Conservation (phyloP, 208 protist genomes). For the Trypanosoma melophagium region DNA sequence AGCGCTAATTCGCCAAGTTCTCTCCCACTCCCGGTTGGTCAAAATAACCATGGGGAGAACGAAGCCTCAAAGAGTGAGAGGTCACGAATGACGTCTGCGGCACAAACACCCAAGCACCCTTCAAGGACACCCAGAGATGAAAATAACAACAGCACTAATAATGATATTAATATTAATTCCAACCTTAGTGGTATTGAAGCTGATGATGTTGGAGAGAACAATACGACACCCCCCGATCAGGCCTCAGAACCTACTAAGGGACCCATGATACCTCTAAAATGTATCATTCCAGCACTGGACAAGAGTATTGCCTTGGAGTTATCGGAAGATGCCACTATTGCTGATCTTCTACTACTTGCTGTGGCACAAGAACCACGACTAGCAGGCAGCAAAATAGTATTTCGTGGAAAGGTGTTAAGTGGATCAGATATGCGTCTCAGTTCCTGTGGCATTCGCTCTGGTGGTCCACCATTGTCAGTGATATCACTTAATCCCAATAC, state of each 20-base stretch:
- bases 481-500: constrained; percentile 13
- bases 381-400: constrained; percentile 48
- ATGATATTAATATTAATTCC: no score
- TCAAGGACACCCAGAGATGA: constrained; percentile 1
- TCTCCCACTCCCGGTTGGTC: not conserved
- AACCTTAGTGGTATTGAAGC: no score
- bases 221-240: not conserved
- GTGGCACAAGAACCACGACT: constrained; percentile 31
- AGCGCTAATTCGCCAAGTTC: not conserved
- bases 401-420: constrained; percentile 56
- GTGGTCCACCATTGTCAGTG: constrained; percentile 7
- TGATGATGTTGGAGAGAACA: not conserved
- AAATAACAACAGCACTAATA: not conserved
- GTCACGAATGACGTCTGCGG: not conserved
- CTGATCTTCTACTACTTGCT: constrained; percentile 43
- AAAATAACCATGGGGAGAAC: not conserved
- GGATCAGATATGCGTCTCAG: constrained; percentile 43
- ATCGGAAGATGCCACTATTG: constrained; percentile 48
- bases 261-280: constrained; percentile 1
- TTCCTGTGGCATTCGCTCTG: constrained; percentile 47
- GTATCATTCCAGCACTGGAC: constrained; percentile 35
- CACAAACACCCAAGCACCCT: not conserved
- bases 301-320: constrained; percentile 37
- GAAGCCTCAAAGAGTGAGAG: not conserved
- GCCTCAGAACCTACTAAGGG: not conserved